Evolutionary conservation across 345 rosid species (phyloP), one percentile per base, ranked within the genome.

Genomic region (Nasturtium officinale): DNA sequence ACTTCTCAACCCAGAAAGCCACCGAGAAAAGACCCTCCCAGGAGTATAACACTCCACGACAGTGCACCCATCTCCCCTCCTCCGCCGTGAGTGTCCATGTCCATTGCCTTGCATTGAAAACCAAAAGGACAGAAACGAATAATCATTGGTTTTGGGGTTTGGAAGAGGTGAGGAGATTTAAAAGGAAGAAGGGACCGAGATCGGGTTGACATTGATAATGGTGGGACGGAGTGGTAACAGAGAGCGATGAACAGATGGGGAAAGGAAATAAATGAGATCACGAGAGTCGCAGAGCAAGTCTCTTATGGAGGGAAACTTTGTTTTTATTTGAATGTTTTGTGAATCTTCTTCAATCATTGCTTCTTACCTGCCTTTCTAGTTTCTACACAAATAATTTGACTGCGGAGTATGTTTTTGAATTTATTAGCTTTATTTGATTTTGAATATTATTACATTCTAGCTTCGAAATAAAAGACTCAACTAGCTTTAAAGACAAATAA

Each of bases 221-320:
- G 76, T 77, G 80, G 80, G 80, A 67, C 78, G 78, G 78, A 74
- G 52, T 42, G 0, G 72, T 65, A 74, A 45, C 79, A 76, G 80
- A 58, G 76, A 71, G 23, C 38, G 42, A 65, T 77, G 68, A 77
- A 77, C 80, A 77, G 51, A 64, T 77, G 76, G 67, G 67, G 46
- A 50, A 17, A 48, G 38, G 68, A 51, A 70, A 23, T 77, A 38
- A 77, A 77, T 77, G 72, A 71, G 56, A 77, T 77, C 80, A 77
- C 80, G 80, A 77, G 80, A 77, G 11, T 71, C 56, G 46, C 76
- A 77, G 65, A 17, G 23, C 17, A 5, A 50, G 43, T 15, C 26
- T 16, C 12, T 37, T 20, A 9, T 33, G 76, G 75, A 69, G 80
- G 80, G 71, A 70, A 72, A 51, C 26, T 48, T 65, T 62, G 1